A percentile compares a stretch with the other conserved stretches of the same genome.
These are phyloP conservation scores for Hymenoscyphus scutula DNA, from an alignment of 2,329 filamentous ascomycete genomes.

Conservation along the genomic window DNA sequence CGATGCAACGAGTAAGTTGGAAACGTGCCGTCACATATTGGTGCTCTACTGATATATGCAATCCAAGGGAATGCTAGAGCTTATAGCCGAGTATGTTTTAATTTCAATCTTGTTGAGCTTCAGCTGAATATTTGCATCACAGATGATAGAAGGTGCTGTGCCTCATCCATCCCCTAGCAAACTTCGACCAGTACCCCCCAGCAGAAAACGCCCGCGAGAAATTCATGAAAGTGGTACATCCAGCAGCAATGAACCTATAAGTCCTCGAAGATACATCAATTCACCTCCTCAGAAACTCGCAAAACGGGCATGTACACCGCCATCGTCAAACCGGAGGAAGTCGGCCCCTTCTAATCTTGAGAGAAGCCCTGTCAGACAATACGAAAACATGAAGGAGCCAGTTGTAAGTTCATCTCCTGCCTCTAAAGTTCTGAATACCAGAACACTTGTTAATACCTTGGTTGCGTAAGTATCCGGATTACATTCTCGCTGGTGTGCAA, in stretches of 20 bases:
- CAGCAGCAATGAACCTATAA: slow-evolving; percentile 6
- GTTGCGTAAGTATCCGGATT: not conserved
- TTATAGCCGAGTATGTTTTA: not conserved
- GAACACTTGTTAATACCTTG: not conserved
- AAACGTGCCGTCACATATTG: not conserved
- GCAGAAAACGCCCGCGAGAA: slow-evolving; percentile 1
- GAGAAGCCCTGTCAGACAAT: not conserved
- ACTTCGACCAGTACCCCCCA: too few species aligned
- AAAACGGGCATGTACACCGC: not conserved
- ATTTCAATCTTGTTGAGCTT: not conserved
- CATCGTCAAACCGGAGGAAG: not conserved
- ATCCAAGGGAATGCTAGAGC: not conserved
- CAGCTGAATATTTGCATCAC: not conserved
- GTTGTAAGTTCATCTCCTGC: not conserved
- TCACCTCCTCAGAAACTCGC: not conserved
- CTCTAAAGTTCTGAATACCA: too few species aligned
- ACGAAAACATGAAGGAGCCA: not conserved
- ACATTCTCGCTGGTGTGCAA: not conserved
- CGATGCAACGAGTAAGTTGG: slow-evolving; percentile 3
- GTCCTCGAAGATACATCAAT: not conserved
- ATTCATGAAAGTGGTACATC: not conserved
- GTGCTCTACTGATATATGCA: not conserved
- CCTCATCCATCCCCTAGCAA: not conserved
- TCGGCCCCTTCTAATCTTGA: slow-evolving; percentile 6
- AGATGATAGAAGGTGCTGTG: slow-evolving; percentile 6